A percentile compares a stretch with the other conserved stretches of the same genome.
phyloP scores from a whole-genome alignment of 148 eudicot species.

The Bassia scoparia region DNA sequence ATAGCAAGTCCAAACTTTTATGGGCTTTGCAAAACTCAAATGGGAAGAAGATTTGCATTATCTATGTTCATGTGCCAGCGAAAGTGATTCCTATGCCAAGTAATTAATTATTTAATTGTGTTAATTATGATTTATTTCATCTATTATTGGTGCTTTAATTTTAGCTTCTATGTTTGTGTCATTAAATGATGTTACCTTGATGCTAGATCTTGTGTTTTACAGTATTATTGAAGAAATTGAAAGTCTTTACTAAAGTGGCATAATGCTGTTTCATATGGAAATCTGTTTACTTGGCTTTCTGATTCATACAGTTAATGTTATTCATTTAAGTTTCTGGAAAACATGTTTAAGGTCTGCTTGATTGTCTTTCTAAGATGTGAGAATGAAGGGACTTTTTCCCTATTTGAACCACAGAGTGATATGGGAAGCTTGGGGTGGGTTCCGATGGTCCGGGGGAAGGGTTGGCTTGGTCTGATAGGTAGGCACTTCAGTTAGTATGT shows the following conservation, averaged over 20 bases:
- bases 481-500: background rate
- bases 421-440: background rate
- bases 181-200: background rate
- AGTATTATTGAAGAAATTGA: background rate
- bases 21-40: constrained; percentile 44
- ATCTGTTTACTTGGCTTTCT: background rate
- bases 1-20: constrained; percentile 25
- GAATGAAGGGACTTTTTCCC: background rate
- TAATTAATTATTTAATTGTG: constrained; percentile 19
- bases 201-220: background rate
- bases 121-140: background rate
- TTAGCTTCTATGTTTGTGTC: constrained; percentile 11
- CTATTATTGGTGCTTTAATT: constrained; percentile 5
- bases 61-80: constrained; percentile 45
- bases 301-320: background rate
- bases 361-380: background rate
- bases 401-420: background rate
- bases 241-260: background rate
- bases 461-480: background rate
- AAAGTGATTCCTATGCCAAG: constrained; percentile 42
- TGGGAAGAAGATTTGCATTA: constrained; percentile 36
- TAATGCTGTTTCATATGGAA: background rate
- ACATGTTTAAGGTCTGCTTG: background rate
- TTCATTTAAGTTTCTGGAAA: background rate
- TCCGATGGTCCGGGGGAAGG: background rate